Evolutionary conservation across 768 basidiomycete species (phyloP).

Genomic region (Harrya chromipes): DNA sequence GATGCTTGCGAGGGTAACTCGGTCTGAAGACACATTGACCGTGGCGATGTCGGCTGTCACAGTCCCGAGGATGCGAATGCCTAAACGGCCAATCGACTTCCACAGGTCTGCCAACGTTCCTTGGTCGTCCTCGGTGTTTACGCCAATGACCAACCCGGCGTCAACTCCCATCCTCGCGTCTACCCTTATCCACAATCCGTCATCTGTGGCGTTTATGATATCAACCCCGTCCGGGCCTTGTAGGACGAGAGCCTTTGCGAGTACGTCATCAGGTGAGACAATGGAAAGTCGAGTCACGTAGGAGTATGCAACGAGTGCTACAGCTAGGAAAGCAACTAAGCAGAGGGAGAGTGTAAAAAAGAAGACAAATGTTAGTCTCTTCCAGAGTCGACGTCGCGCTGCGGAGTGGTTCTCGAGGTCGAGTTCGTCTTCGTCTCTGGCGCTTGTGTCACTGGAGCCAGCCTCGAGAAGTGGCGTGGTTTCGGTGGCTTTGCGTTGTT

Average conservation of each 20-base stretch:
- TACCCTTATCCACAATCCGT: slow-evolving; percentile 58
- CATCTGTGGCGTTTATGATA: slow-evolving; percentile 61
- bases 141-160: slow-evolving; percentile 57
- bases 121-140: slow-evolving; percentile 46
- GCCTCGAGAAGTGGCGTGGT: slow-evolving; percentile 29
- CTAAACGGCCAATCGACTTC: slow-evolving; percentile 69
- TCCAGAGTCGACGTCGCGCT: slow-evolving; percentile 30
- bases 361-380: slow-evolving; percentile 47
- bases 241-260: slow-evolving; percentile 53
- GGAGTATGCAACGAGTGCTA: slow-evolving; percentile 59
- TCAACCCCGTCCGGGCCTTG: slow-evolving; percentile 60
- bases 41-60: slow-evolving; percentile 56
- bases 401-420: slow-evolving; percentile 20
- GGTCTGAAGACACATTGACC: slow-evolving; percentile 46
- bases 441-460: slow-evolving; percentile 18
- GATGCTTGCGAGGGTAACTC: slow-evolving; percentile 44
- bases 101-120: slow-evolving; percentile 46
- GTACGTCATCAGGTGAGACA: slow-evolving; percentile 55
- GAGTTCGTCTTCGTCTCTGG: slow-evolving; percentile 18
- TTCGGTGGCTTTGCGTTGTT: slow-evolving; percentile 25
- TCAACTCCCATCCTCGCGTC: slow-evolving; percentile 63
- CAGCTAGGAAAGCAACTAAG: slow-evolving; percentile 40
- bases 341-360: slow-evolving; percentile 52
- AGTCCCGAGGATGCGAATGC: slow-evolving; percentile 51
- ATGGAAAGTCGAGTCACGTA: slow-evolving; percentile 57